These are phyloP conservation scores for Linnemannia schmuckeri DNA, from an alignment of 192 early-diverging fungal species.

Conservation along the genomic window DNA sequence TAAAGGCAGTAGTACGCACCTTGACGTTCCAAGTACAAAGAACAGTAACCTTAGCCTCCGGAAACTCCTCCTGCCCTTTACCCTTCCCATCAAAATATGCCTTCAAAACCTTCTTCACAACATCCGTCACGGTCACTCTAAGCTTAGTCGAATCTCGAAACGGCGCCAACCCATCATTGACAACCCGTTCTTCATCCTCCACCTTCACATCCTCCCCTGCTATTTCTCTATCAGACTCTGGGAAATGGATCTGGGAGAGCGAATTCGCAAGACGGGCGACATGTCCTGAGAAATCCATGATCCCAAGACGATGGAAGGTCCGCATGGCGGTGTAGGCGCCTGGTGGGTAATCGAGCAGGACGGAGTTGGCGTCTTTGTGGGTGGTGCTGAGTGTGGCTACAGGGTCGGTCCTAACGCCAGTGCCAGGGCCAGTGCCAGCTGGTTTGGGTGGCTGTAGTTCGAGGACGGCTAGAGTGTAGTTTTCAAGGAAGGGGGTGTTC, in stretches of 20 bases:
- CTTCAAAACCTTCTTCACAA: conserved; percentile 59
- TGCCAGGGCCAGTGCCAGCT: background rate
- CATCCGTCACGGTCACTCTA: conserved; percentile 47
- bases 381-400: background rate
- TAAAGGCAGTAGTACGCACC: conserved; percentile 27
- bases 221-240: conserved; percentile 1
- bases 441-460: background rate
- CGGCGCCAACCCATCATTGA: conserved; percentile 25
- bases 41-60: conserved; percentile 66
- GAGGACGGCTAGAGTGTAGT: background rate
- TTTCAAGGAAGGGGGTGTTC: background rate
- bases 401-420: background rate
- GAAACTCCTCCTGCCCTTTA: conserved; percentile 1
- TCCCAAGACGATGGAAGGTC: conserved; percentile 58
- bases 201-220: conserved; percentile 14
- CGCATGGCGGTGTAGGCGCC: conserved; percentile 75
- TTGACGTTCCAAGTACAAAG: conserved; percentile 64
- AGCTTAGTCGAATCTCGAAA: conserved; percentile 56
- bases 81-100: conserved; percentile 52
- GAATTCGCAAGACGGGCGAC: conserved; percentile 62
- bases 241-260: conserved; percentile 59
- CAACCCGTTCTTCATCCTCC: conserved; percentile 28
- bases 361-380: conserved; percentile 2
- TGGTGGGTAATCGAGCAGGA: conserved; percentile 29
- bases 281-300: conserved; percentile 69